Conservation (phyloP, 2,329 filamentous ascomycete species). For the Periglandula ipomoeae region DNA sequence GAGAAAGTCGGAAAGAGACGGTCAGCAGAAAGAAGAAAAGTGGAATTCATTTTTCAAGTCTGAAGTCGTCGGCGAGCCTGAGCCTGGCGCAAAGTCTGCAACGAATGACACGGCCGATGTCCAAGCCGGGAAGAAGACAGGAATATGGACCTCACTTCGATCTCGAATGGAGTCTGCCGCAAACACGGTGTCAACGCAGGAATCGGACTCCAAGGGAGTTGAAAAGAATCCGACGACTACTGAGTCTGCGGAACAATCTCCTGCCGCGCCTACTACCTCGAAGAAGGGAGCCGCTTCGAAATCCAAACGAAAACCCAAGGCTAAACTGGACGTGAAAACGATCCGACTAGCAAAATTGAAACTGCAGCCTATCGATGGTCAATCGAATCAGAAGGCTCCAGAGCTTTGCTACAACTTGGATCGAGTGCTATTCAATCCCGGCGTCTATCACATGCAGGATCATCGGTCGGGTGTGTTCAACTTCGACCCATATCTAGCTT, state of each 20-base stretch:
- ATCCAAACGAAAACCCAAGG: conserved; percentile 6
- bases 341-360: conserved; percentile 18
- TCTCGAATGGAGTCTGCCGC: conserved; percentile 16
- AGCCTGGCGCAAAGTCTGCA: not conserved
- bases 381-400: conserved; percentile 26
- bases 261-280: not conserved
- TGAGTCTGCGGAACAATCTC: not conserved
- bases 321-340: conserved; percentile 17
- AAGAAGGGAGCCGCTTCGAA: conserved; percentile 4
- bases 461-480: conserved; percentile 83
- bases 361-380: conserved; percentile 22
- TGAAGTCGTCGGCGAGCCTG: not conserved
- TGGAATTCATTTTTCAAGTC: not conserved
- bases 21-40: not conserved
- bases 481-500: conserved; percentile 88
- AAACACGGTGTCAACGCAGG: not conserved
- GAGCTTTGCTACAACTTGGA: conserved; percentile 66
- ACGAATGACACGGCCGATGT: not conserved
- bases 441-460: conserved; percentile 88
- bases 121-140: conserved; percentile 5
- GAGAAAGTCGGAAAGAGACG: not conserved
- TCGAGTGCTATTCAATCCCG: conserved; percentile 88
- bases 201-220: not conserved
- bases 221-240: conserved; percentile 3
- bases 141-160: conserved; percentile 20